phyloP scores from a whole-genome alignment of 2,329 filamentous ascomycete genomes.

The Aciculosporium take region DNA sequence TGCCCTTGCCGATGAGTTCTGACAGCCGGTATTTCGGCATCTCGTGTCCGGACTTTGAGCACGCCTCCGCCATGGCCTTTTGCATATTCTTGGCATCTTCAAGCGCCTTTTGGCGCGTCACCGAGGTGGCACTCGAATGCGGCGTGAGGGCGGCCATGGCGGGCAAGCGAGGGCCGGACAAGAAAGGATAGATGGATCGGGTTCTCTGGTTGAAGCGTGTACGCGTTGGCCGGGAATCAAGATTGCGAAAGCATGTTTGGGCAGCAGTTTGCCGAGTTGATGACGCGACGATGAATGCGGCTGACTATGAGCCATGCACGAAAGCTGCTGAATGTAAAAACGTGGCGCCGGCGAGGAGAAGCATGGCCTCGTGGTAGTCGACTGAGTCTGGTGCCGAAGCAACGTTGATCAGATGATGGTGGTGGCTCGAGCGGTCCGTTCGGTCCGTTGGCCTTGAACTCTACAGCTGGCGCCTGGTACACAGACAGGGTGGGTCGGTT shows the following conservation, averaged over 20 bases:
- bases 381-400: too few relatives aligned
- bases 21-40: slow-evolving; percentile 53
- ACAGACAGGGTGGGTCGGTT: too few relatives aligned
- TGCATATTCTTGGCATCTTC: slow-evolving; percentile 62
- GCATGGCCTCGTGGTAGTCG: too few relatives aligned
- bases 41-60: slow-evolving; percentile 42
- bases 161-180: slow-evolving; percentile 2
- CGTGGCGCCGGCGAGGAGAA: too few relatives aligned
- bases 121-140: slow-evolving; percentile 27
- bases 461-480: too few relatives aligned
- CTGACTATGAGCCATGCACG: too few relatives aligned
- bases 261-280: not conserved
- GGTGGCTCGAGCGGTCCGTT: too few relatives aligned
- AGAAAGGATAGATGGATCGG: not conserved
- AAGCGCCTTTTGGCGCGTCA: slow-evolving; percentile 43
- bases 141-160: slow-evolving; percentile 29
- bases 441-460: too few relatives aligned
- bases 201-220: not conserved
- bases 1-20: slow-evolving; percentile 62
- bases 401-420: too few relatives aligned
- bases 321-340: too few relatives aligned
- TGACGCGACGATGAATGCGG: too few relatives aligned
- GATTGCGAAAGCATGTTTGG: not conserved
- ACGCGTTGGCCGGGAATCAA: not conserved
- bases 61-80: slow-evolving; percentile 45